Conservation (phyloP, 805 yeast genomes). For the Komagataella mondaviorum region DNA sequence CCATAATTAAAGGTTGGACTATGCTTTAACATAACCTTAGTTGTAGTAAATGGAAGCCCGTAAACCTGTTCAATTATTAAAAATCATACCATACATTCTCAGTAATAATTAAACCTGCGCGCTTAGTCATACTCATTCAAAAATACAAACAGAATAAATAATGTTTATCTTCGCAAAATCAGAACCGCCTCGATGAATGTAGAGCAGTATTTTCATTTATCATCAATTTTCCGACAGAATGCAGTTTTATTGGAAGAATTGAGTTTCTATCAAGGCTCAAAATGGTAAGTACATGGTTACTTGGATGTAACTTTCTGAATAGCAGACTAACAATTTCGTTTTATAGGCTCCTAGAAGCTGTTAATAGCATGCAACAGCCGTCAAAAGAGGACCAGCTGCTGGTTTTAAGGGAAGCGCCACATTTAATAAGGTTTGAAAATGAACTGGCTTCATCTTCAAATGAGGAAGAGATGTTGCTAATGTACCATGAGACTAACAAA, state of each 20-base stretch:
- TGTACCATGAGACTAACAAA: conserved; percentile 25
- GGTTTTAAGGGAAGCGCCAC: not conserved
- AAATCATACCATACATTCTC: too few species aligned
- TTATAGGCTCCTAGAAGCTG: not conserved
- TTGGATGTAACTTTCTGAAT: not conserved
- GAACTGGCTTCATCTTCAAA: not conserved
- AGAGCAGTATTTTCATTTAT: conserved; percentile 12
- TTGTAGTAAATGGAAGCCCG: too few species aligned
- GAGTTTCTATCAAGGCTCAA: conserved; percentile 56
- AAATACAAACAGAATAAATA: not conserved
- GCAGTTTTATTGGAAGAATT: conserved; percentile 34
- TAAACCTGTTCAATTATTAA: too few species aligned
- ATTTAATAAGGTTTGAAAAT: not conserved
- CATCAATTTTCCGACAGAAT: conserved; percentile 23
- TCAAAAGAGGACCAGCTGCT: conserved; percentile 3
- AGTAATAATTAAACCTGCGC: not conserved
- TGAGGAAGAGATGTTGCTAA: conserved; percentile 12
- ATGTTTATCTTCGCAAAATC: too few species aligned
- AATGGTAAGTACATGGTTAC: conserved; percentile 37
- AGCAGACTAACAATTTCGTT: conserved; percentile 1
- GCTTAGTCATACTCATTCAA: not conserved
- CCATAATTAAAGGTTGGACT: too few species aligned
- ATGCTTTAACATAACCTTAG: too few species aligned
- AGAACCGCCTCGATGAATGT: conserved; percentile 12
- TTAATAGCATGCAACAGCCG: conserved; percentile 5